These are phyloP conservation scores for Spathaspora sp. DNA, from an alignment of 805 yeast species.

Conservation along the genomic window DNA sequence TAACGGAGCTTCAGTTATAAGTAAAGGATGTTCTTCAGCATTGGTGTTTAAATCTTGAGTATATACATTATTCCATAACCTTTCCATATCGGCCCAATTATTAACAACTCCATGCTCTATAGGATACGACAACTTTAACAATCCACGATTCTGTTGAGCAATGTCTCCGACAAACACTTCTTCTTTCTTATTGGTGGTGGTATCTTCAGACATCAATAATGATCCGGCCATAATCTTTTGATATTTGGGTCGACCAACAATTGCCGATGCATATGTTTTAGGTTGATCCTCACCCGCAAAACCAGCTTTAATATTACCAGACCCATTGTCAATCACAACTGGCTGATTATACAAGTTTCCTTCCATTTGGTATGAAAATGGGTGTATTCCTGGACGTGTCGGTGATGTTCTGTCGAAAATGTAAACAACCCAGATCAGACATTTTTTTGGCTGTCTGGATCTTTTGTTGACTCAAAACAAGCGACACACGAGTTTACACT, in stretches of 20 bases:
- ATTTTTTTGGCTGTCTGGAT: background rate
- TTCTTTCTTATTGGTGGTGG: conserved; percentile 19
- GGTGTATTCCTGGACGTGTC: too few relatives aligned
- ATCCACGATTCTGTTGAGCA: conserved; percentile 76
- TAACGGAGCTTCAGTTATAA: conserved; percentile 86
- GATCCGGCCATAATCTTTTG: conserved; percentile 70
- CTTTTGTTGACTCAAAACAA: too few relatives aligned
- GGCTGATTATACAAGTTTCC: conserved; percentile 39
- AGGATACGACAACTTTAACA: conserved; percentile 70
- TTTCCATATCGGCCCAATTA: conserved; percentile 87
- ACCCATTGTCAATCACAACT: conserved; percentile 56
- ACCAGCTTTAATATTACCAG: conserved; percentile 83
- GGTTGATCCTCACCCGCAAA: conserved; percentile 92
- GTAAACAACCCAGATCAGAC: background rate
- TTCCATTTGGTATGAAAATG: conserved; percentile 4
- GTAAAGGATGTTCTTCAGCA: conserved; percentile 80
- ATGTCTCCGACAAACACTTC: conserved; percentile 67
- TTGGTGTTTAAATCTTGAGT: conserved; percentile 52
- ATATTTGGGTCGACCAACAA: conserved; percentile 82
- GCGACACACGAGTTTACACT: too few relatives aligned
- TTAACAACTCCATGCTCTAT: conserved; percentile 73
- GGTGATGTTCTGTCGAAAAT: background rate
- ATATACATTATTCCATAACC: conserved; percentile 70
- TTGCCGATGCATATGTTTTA: conserved; percentile 54
- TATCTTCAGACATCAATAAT: conserved; percentile 10